Evolutionary conservation across 1,139 yeast genomes (phyloP).

Genomic region (Fermentozyma sake): DNA sequence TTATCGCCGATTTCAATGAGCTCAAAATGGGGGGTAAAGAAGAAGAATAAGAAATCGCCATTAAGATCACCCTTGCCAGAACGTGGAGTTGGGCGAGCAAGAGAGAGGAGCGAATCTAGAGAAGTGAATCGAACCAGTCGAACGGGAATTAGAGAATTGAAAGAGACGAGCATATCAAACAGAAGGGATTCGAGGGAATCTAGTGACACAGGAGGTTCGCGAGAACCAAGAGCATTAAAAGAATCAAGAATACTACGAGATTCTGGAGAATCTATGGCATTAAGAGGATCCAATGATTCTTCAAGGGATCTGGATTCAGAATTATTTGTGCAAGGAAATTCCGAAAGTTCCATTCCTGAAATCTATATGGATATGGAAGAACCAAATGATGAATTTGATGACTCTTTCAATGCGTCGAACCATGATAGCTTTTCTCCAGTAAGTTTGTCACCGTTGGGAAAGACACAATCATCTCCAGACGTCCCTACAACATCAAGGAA

Average conservation of each 20-base stretch:
- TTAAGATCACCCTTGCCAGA: constrained; percentile 32
- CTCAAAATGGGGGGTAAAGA: constrained; percentile 13
- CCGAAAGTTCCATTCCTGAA: no score
- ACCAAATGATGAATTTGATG: constrained; percentile 10
- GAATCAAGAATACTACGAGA: no score
- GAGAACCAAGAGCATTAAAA: no score
- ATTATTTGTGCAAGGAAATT: no score
- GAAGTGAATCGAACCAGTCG: background rate
- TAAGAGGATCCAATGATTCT: no score
- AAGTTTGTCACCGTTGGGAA: constrained; percentile 15
- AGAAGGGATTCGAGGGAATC: no score
- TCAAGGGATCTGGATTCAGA: no score
- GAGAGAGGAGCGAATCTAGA: no score
- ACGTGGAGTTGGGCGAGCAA: no score
- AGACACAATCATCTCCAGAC: background rate
- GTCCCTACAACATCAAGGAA: background rate
- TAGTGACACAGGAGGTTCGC: no score
- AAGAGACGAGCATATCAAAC: background rate
- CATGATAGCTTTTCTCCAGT: constrained; percentile 6
- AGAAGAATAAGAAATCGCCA: constrained; percentile 27
- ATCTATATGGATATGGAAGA: constrained; percentile 8
- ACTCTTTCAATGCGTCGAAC: background rate
- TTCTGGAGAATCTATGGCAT: no score
- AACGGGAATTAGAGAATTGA: constrained; percentile 1
- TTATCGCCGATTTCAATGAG: constrained; percentile 26